These are phyloP conservation scores for Rhizodiscina lignyota DNA, from an alignment of 495 filamentous ascomycete genomes.

Conservation along the genomic window DNA sequence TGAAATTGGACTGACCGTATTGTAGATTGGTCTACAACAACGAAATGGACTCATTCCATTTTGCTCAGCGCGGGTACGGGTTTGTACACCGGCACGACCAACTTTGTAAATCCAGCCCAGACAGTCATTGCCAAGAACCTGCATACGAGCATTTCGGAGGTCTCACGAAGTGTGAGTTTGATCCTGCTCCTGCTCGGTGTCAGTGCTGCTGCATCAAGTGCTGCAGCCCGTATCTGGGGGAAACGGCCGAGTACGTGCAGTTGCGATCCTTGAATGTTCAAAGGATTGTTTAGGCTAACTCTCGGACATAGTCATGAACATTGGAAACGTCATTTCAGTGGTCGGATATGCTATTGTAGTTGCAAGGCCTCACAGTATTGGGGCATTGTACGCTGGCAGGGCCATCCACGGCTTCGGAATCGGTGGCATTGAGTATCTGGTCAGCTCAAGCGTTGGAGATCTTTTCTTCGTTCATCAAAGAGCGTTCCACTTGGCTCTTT, in stretches of 20 bases:
- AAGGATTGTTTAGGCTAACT: not conserved
- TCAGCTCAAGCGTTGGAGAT: not conserved
- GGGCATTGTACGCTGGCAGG: not conserved
- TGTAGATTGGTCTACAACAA: too few species aligned
- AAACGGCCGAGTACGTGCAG: constrained; percentile 4
- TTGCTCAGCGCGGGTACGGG: too few species aligned
- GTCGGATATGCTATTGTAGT: too few species aligned
- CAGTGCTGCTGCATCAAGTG: too few species aligned
- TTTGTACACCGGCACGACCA: too few species aligned
- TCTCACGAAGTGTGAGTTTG: too few species aligned
- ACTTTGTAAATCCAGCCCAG: too few species aligned
- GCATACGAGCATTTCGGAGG: too few species aligned
- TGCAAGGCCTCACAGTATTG: not conserved
- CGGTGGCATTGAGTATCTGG: not conserved
- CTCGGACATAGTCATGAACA: not conserved
- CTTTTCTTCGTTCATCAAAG: constrained; percentile 4
- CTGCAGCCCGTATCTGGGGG: constrained; percentile 5
- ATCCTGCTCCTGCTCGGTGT: too few species aligned
- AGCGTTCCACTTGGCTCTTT: too few species aligned
- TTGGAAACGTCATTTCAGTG: not conserved
- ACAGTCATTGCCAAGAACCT: too few species aligned
- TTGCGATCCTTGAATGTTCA: not conserved
- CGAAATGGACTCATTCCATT: too few species aligned
- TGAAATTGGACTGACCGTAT: constrained; percentile 4
- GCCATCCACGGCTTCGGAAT: not conserved